Conservation (phyloP, 2,329 filamentous ascomycete species). For the Sordariomycetes sp. region DNA sequence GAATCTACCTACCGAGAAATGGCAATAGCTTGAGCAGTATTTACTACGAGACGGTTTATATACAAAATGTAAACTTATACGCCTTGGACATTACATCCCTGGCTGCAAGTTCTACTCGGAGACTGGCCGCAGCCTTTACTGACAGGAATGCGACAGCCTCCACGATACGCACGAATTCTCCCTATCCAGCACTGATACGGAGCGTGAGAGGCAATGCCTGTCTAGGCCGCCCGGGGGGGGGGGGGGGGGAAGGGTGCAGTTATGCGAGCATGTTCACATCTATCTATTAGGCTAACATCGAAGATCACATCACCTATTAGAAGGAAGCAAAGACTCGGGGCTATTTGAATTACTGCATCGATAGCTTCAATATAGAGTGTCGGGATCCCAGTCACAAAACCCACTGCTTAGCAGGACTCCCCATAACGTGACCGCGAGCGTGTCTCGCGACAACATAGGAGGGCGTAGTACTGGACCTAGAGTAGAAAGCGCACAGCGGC, state of each 20-base stretch:
- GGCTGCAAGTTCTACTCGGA: not conserved
- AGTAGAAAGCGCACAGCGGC: not conserved
- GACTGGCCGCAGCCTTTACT: not conserved
- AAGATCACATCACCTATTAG: not conserved
- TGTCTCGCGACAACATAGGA: not conserved
- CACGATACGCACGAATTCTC: not conserved
- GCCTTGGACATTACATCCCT: not conserved
- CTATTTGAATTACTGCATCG: not conserved
- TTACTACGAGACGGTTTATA: no score
- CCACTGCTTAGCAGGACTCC: not conserved
- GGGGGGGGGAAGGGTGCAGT: not conserved
- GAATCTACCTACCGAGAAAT: no score
- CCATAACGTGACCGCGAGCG: not conserved
- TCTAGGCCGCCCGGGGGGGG: no score
- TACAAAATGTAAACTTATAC: not conserved
- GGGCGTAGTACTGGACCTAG: not conserved
- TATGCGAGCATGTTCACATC: not conserved
- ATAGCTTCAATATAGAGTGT: not conserved
- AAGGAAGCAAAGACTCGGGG: no score
- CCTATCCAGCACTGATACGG: not conserved
- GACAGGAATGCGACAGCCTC: not conserved
- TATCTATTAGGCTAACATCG: not conserved
- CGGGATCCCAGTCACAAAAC: not conserved
- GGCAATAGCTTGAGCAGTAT: no score
- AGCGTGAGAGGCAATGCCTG: no score